Percentiles rank a stretch among this genome's conserved stretches.
Evolutionary conservation across 768 basidiomycete genomes (phyloP).

Genomic region (Agaricus subrufescens): DNA sequence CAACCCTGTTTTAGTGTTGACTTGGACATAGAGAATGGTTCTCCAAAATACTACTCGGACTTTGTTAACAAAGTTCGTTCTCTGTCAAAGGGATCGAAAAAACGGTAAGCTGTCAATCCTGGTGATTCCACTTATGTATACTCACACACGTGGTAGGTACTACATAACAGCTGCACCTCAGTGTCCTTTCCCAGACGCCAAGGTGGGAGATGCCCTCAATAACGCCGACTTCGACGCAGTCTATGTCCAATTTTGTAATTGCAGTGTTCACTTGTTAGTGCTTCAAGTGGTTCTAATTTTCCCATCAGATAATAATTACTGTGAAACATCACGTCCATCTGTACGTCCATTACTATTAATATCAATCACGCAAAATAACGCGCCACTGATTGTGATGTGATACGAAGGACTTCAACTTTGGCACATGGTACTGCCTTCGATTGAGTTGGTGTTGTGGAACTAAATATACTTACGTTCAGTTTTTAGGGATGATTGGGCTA

Average conservation of each 20-base stretch:
- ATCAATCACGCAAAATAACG: not conserved
- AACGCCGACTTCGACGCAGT: conserved; percentile 63
- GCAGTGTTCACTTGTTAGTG: not conserved
- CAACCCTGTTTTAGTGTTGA: conserved; percentile 40
- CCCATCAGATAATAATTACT: conserved; percentile 51
- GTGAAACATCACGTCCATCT: conserved; percentile 35
- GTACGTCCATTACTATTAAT: conserved; percentile 18
- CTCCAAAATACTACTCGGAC: conserved; percentile 41
- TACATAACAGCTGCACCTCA: conserved; percentile 60
- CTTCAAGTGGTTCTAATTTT: conserved; percentile 4
- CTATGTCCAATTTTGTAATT: conserved; percentile 65
- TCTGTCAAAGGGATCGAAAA: conserved; percentile 41
- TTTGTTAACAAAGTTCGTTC: conserved; percentile 51
- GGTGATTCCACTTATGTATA: not conserved
- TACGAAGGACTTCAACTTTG: conserved; percentile 47
- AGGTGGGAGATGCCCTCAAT: conserved; percentile 55
- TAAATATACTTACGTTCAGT: not conserved
- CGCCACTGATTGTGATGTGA: not conserved
- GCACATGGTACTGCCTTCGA: conserved; percentile 28
- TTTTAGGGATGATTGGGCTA: conserved; percentile 56
- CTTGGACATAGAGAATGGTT: conserved; percentile 68
- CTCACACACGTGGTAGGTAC: conserved; percentile 33
- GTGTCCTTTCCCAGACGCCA: conserved; percentile 68
- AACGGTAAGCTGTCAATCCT: conserved; percentile 31
- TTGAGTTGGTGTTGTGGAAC: not conserved